Conservation (phyloP, 257 asterid genomes). For the Phtheirospermum japonicum region DNA sequence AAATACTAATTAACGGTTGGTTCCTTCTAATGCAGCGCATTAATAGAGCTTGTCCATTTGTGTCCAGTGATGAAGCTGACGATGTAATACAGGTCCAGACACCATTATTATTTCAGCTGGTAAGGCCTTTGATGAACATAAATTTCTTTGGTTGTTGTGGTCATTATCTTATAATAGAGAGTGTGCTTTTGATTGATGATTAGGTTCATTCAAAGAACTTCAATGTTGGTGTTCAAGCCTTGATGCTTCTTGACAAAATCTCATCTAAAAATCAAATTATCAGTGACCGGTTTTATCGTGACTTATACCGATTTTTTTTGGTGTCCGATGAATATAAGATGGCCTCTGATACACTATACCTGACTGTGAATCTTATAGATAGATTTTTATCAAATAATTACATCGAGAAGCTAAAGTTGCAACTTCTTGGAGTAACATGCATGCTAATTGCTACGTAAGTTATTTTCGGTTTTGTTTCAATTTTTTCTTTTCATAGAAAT, state of each 20-base stretch:
- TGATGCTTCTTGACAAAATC: constrained; percentile 94
- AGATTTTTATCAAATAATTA: no score
- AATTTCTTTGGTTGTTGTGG: constrained; percentile 16
- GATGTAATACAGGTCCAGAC: no score
- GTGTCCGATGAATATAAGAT: no score
- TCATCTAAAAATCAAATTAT: constrained; percentile 86
- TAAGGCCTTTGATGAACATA: no score
- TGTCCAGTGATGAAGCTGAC: constrained; percentile 78
- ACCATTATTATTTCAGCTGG: no score
- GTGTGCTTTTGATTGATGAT: constrained; percentile 24
- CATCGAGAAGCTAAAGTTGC: no score
- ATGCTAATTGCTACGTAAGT: no score
- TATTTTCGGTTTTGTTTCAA: not conserved
- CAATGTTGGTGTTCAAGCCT: constrained; percentile 95
- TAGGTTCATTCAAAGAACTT: constrained; percentile 96
- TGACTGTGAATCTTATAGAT: no score
- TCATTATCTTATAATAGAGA: constrained; percentile 17
- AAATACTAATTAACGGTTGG: not conserved
- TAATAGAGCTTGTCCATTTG: constrained; percentile 92
- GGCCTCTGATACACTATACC: no score
- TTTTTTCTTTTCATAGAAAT: no score
- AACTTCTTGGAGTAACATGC: no score
- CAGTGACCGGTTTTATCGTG: constrained; percentile 94
- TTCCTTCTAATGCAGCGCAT: constrained; percentile 70
- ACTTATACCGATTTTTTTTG: no score